Evolutionary conservation across 176 grass and related monocot species (phyloP), one percentile per base, ranked within the genome.

Genomic region (Avena sativa): DNA sequence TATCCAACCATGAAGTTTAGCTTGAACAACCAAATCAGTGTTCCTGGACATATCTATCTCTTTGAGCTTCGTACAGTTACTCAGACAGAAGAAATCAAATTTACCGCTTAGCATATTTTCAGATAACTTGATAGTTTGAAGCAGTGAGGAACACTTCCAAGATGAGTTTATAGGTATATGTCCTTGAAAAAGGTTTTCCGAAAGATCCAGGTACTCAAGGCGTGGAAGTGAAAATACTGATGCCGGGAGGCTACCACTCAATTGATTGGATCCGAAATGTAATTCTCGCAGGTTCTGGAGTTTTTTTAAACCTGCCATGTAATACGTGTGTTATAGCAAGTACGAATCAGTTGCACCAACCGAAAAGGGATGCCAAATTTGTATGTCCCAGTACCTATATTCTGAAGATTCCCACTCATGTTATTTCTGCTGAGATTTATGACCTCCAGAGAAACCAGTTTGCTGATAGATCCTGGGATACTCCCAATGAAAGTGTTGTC

Each of bases 151-250:
- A 59, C 64, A 46, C 3, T 71, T 64, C 62, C 71, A 73, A 51
- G 52, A 26, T 19, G 2, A 34, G 20, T 1, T 56, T n/a, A 85
- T 61, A 76, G 88, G 84, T 25, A 91, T 80, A 9, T 15, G 61
- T 53, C 90, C 90, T 56, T 85, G 23, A 11, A 91, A 49, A 0
- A 59, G 25, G 36, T 91, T 91, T 4, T 12, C 0, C 0, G 76
- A 89, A 8, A 92, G 57, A 58, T 81, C 82, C 32, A 92, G 6
- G 2, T 43, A 43, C 12, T 86, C 60, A 61, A 92, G 76, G 12
- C 9, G n/a, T 32, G 56, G 21, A 13, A 84, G 34, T 30, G 25
- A 25, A 82, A 74, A 74, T 11, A 87, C 1, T 0, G 67, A 74
- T 43, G 30, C 19, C 36, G 83, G 57, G 79, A 81, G 25, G 25